Conservation (phyloP, 495 filamentous ascomycete species). For the Antarctomyces pellizariae region DNA sequence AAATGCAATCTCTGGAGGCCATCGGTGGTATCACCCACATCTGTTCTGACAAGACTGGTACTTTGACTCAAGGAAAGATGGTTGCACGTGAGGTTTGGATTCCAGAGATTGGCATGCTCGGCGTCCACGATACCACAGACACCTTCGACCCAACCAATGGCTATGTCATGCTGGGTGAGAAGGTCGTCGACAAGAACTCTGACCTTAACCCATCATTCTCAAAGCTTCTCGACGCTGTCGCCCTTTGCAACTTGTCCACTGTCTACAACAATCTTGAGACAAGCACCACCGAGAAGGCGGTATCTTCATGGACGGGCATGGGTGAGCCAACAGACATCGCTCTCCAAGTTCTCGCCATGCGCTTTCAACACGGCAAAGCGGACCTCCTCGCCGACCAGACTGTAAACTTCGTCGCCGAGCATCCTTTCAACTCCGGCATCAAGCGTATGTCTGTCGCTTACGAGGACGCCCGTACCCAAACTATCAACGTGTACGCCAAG, state of each 20-base stretch:
- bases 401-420: constrained; percentile 24
- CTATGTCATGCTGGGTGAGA: constrained; percentile 15
- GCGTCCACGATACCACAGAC: constrained; percentile 29
- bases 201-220: constrained; percentile 4
- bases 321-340: constrained; percentile 45
- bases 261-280: constrained; percentile 17
- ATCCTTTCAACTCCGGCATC: constrained; percentile 35
- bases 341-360: constrained; percentile 21
- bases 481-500: constrained; percentile 26
- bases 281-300: constrained; percentile 27
- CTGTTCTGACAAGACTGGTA: constrained; percentile 52
- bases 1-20: constrained; percentile 39
- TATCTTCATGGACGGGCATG: no score
- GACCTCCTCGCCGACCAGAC: constrained; percentile 11
- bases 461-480: constrained; percentile 14
- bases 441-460: constrained; percentile 37
- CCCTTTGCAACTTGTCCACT: constrained; percentile 40
- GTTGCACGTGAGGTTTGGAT: constrained; percentile 28
- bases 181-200: constrained; percentile 7
- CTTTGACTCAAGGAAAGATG: constrained; percentile 44
- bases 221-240: constrained; percentile 32
- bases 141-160: constrained; percentile 31
- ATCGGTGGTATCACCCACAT: constrained; percentile 38
- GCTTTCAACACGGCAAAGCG: constrained; percentile 18
- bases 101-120: constrained; percentile 30